Evolutionary conservation across 371 early-diverging fungal species (phyloP).

Genomic region (Entomophthora muscae): DNA sequence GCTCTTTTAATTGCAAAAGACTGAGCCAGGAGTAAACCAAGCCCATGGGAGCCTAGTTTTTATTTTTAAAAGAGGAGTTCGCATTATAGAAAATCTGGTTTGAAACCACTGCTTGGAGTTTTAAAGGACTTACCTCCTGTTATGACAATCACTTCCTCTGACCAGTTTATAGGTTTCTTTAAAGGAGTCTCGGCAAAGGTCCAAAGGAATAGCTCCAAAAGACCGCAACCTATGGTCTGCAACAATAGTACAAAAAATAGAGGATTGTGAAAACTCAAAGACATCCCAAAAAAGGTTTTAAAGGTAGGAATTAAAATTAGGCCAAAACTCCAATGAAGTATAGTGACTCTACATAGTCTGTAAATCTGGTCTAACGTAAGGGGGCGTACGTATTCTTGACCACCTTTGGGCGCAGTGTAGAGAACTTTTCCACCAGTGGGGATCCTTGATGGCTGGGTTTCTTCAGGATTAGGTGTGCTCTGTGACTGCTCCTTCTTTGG

Average conservation of each 20-base stretch:
- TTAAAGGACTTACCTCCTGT: constrained; percentile 10
- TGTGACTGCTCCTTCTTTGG: too few species aligned
- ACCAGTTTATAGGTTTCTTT: not conserved
- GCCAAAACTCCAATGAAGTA: constrained; percentile 8
- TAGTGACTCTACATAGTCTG: not conserved
- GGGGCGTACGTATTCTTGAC: not conserved
- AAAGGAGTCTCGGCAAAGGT: not conserved
- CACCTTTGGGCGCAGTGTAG: not conserved
- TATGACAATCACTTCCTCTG: constrained; percentile 1
- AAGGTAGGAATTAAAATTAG: not conserved
- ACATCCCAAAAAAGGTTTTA: not conserved
- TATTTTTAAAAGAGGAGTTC: too few species aligned
- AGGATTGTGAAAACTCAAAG: not conserved
- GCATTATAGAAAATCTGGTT: too few species aligned
- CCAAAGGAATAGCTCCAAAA: not conserved
- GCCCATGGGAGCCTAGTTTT: constrained; percentile 3
- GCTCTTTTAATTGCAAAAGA: not conserved
- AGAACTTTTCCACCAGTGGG: not conserved
- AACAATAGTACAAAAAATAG: not conserved
- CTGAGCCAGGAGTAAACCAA: constrained; percentile 5
- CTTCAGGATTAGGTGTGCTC: too few species aligned
- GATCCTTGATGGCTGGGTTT: too few species aligned
- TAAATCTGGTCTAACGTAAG: not conserved
- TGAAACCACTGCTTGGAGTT: too few species aligned
- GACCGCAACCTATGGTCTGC: not conserved